These are phyloP conservation scores for Penicillium vulpinum DNA, from an alignment of 2,329 filamentous ascomycete genomes.

Conservation along the genomic window DNA sequence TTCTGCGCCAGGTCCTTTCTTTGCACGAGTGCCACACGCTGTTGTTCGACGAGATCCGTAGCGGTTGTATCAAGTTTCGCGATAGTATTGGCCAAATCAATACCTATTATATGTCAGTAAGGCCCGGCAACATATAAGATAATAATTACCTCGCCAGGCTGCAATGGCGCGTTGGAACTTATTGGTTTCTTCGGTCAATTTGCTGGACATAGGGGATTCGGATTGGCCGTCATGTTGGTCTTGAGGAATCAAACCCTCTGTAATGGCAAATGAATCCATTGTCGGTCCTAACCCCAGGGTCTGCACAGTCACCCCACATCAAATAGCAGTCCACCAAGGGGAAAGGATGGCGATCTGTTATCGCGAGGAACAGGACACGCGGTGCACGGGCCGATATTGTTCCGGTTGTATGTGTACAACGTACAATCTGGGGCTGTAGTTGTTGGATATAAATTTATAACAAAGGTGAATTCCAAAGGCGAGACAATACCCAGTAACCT, in stretches of 20 bases:
- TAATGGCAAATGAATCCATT: slow-evolving; percentile 48
- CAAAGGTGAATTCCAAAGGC: not conserved
- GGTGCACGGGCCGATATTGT: slow-evolving; percentile 35
- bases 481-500: not conserved
- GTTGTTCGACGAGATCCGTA: slow-evolving; percentile 91
- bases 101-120: slow-evolving; percentile 55
- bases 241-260: slow-evolving; percentile 41
- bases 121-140: not conserved
- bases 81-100: slow-evolving; percentile 81
- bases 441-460: not conserved
- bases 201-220: slow-evolving; percentile 25
- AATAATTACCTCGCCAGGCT: slow-evolving; percentile 83
- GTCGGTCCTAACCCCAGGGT: slow-evolving; percentile 16
- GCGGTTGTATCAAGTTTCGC: slow-evolving; percentile 86
- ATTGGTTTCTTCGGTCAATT: slow-evolving; percentile 65
- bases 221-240: slow-evolving; percentile 29
- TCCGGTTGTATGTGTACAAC: slow-evolving; percentile 27
- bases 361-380: slow-evolving; percentile 29
- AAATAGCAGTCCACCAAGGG: slow-evolving; percentile 18
- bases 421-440: not conserved
- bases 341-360: slow-evolving; percentile 20
- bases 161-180: slow-evolving; percentile 97
- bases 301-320: slow-evolving; percentile 29
- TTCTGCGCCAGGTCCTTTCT: slow-evolving; percentile 98
- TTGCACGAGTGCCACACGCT: slow-evolving; percentile 92